Conservation (phyloP, 78 protist species). For the Protostelium mycophagum region DNA sequence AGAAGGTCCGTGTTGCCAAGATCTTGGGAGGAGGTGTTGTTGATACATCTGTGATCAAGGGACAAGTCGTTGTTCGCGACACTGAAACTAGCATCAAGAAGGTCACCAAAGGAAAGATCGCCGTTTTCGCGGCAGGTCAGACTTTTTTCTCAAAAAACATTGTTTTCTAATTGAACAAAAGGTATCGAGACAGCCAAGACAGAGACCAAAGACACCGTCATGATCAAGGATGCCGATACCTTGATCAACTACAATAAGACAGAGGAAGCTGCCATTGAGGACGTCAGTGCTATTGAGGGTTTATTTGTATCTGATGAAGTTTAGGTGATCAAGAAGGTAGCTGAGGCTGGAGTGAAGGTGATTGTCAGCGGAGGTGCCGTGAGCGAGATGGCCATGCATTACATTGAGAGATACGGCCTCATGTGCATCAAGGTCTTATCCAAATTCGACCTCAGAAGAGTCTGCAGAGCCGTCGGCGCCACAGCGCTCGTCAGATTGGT, state of each 20-base stretch:
- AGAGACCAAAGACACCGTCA: slow-evolving; percentile 96
- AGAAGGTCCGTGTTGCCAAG: slow-evolving; percentile 82
- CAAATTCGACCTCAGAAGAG: slow-evolving; percentile 96
- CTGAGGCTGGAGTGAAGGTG: slow-evolving; percentile 90
- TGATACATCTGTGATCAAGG: slow-evolving; percentile 76
- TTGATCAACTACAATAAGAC: slow-evolving; percentile 71
- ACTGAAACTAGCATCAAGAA: slow-evolving; percentile 73
- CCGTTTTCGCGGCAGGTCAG: slow-evolving; percentile 75
- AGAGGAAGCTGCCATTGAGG: slow-evolving; percentile 86
- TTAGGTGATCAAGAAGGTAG: slow-evolving; percentile 75
- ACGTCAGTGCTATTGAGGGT: slow-evolving; percentile 5
- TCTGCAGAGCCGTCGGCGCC: slow-evolving; percentile 90
- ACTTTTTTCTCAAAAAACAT: too few species aligned
- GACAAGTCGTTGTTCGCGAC: slow-evolving; percentile 85
- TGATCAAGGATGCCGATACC: slow-evolving; percentile 88
- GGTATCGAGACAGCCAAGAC: slow-evolving; percentile 89
- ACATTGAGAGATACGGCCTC: slow-evolving; percentile 77
- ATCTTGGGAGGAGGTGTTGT: slow-evolving; percentile 87
- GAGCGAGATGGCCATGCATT: slow-evolving; percentile 97
- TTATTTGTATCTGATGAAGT: slow-evolving; percentile 5
- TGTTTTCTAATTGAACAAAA: not conserved
- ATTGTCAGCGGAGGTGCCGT: slow-evolving; percentile 82
- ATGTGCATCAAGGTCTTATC: slow-evolving; percentile 84
- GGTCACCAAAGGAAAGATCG: slow-evolving; percentile 85
- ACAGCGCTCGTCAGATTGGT: slow-evolving; percentile 81